Evolutionary conservation across 1,139 yeast species (phyloP).

Genomic region (Pichia sp.): DNA sequence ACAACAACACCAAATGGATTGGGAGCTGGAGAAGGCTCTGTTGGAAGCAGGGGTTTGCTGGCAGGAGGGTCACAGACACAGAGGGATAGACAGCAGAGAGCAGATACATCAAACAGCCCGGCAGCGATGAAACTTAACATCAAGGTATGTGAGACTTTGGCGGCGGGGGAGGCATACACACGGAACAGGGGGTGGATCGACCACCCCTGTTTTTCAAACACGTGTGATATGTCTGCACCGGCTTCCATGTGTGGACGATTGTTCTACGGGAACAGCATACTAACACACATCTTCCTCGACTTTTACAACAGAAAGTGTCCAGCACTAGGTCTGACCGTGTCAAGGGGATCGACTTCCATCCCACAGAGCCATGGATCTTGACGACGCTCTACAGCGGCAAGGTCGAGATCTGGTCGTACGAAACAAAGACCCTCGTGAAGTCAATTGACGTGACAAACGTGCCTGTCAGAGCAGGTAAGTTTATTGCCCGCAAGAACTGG

Average conservation of each 20-base stretch:
- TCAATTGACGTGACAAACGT: constrained; percentile 85
- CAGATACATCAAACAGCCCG: not conserved
- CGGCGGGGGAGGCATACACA: no score
- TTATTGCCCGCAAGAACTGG: constrained; percentile 96
- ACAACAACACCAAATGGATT: not conserved
- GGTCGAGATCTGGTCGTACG: constrained; percentile 91
- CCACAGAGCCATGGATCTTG: constrained; percentile 93
- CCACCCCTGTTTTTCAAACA: not conserved
- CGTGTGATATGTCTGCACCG: not conserved
- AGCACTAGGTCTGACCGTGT: constrained; percentile 92
- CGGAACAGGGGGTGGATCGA: not conserved
- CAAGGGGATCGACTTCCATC: constrained; percentile 97
- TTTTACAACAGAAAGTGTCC: constrained; percentile 54
- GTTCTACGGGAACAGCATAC: not conserved
- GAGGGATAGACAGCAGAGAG: not conserved
- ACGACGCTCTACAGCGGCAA: constrained; percentile 81
- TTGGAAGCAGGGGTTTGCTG: not conserved
- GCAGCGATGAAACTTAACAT: constrained; percentile 32
- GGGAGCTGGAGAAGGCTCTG: constrained; percentile 1
- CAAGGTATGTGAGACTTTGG: constrained; percentile 34
- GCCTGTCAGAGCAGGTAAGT: constrained; percentile 94
- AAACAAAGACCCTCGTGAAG: constrained; percentile 65
- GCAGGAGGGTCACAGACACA: not conserved
- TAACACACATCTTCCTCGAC: not conserved
- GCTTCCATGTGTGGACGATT: not conserved